Conservation (phyloP, 2,329 filamentous ascomycete genomes). For the Aureobasidium zeae region DNA sequence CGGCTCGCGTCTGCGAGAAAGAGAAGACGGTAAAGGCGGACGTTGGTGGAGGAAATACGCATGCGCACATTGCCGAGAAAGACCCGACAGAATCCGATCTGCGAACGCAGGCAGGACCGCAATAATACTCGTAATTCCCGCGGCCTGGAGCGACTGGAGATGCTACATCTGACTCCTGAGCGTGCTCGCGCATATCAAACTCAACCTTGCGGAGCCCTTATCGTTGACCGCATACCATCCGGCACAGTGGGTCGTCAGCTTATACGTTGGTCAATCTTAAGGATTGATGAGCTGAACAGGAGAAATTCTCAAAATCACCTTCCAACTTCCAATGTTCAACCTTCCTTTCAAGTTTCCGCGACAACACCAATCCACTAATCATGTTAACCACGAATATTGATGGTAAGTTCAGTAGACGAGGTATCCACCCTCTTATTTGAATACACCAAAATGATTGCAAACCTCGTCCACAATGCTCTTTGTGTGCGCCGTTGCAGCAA, state of each 20-base stretch:
- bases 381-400: not conserved
- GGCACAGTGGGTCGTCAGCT: not conserved
- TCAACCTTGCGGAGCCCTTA: too few species aligned
- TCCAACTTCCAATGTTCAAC: not conserved
- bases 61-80: too few species aligned
- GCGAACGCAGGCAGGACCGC: slow-evolving; percentile 1
- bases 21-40: not conserved
- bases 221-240: too few species aligned
- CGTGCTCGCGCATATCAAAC: too few species aligned
- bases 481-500: slow-evolving; percentile 8
- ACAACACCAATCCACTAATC: not conserved
- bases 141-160: too few species aligned
- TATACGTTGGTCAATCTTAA: not conserved
- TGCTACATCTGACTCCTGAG: too few species aligned
- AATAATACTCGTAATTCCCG: too few species aligned
- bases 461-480: not conserved
- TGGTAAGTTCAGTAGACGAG: not conserved
- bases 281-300: slow-evolving; percentile 2
- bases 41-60: too few species aligned
- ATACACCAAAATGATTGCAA: not conserved
- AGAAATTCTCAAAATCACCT: not conserved
- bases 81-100: too few species aligned
- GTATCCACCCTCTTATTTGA: not conserved
- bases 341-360: not conserved
- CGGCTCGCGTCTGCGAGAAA: not conserved